Evolutionary conservation across 345 rosid genomes (phyloP).

Genomic region (Litchi chinensis): DNA sequence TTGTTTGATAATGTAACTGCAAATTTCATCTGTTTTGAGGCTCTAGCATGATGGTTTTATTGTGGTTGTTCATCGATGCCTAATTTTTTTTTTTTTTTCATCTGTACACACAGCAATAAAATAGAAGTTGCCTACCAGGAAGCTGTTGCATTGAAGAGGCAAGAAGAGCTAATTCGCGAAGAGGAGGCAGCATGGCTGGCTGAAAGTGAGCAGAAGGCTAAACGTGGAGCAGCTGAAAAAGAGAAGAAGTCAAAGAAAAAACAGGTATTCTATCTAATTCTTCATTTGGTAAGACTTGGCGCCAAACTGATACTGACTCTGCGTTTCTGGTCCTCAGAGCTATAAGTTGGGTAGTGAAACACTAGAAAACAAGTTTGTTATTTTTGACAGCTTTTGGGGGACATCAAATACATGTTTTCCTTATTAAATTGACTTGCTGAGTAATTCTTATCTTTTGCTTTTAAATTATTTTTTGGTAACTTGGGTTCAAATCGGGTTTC

Average conservation of each 20-base stretch:
- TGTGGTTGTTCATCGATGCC: background rate
- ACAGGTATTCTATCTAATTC: slow-evolving; percentile 47
- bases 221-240: slow-evolving; percentile 66
- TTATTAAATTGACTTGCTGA: background rate
- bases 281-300: slow-evolving; percentile 4
- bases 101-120: slow-evolving; percentile 59
- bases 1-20: background rate
- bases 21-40: background rate
- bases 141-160: slow-evolving; percentile 87
- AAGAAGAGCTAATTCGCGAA: slow-evolving; percentile 95
- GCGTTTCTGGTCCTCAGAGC: background rate
- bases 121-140: slow-evolving; percentile 94
- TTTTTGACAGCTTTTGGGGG: background rate
- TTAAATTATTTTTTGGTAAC: background rate
- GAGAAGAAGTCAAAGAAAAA: slow-evolving; percentile 93
- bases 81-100: slow-evolving; percentile 6
- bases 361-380: background rate
- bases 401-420: background rate
- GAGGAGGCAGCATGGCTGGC: slow-evolving; percentile 89
- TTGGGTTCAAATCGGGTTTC: no score
- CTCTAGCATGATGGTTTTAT: background rate
- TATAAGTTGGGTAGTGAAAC: background rate
- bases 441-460: background rate
- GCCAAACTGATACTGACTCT: background rate
- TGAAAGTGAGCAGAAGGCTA: slow-evolving; percentile 81